Percentiles rank a stretch among this genome's conserved stretches.
Evolutionary conservation across 1,139 yeast genomes (phyloP).

Genomic region (Debaryomyces sp.): DNA sequence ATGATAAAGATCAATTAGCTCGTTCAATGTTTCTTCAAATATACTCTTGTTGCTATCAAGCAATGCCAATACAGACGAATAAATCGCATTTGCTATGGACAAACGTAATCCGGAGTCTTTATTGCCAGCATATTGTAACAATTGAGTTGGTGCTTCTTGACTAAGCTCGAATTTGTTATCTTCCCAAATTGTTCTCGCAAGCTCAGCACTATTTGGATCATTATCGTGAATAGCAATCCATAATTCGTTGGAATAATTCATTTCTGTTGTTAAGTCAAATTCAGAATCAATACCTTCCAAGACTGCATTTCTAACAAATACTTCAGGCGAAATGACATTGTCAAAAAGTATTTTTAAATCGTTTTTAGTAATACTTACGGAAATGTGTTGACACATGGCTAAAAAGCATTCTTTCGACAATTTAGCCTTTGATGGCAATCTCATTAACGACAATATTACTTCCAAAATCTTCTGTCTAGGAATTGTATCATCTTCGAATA

Average conservation of each 20-base stretch:
- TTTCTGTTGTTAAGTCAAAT: conserved; percentile 65
- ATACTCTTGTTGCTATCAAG: conserved; percentile 23
- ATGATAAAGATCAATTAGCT: conserved; percentile 56
- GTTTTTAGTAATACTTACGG: conserved; percentile 54
- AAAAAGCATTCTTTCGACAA: conserved; percentile 81
- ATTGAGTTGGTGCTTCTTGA: conserved; percentile 43
- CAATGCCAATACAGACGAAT: conserved; percentile 40
- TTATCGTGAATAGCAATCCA: conserved; percentile 82
- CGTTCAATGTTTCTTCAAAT: conserved; percentile 40
- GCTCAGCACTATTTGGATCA: conserved; percentile 59
- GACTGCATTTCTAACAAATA: conserved; percentile 75
- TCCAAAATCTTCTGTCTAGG: conserved; percentile 69
- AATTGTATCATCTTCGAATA: conserved; percentile 63
- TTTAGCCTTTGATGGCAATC: conserved; percentile 77
- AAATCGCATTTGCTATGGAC: conserved; percentile 64
- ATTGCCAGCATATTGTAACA: conserved; percentile 54
- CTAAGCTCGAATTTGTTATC: conserved; percentile 63
- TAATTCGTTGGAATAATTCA: conserved; percentile 64
- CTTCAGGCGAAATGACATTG: conserved; percentile 62
- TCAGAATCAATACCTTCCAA: conserved; percentile 87
- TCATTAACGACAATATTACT: conserved; percentile 67
- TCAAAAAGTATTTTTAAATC: conserved; percentile 65
- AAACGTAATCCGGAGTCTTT: conserved; percentile 65
- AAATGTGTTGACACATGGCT: conserved; percentile 72
- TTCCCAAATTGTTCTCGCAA: conserved; percentile 84